Percentiles rank a stretch among this genome's conserved stretches.
Conservation (phyloP, 2,329 filamentous ascomycete species). For the Cladosporium sp. region DNA sequence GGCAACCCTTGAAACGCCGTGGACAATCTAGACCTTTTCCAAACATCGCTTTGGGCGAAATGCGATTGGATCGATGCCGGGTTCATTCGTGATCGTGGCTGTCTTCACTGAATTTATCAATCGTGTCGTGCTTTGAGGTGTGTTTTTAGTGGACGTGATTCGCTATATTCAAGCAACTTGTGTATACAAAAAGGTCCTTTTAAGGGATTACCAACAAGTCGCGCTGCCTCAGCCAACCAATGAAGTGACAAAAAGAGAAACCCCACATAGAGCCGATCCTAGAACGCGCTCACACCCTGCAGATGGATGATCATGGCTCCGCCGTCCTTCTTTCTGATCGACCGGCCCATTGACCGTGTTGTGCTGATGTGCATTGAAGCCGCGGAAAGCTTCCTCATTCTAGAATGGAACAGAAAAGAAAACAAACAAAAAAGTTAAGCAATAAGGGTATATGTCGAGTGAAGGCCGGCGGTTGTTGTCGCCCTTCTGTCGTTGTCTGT, state of each 20-base stretch:
- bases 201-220: background rate
- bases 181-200: background rate
- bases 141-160: background rate
- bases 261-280: background rate
- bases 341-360: background rate
- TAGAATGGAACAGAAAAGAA: constrained; percentile 3
- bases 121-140: too few species aligned
- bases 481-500: background rate
- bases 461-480: background rate
- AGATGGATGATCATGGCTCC: background rate
- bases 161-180: background rate
- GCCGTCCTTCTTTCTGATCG: background rate
- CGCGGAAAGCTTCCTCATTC: constrained; percentile 1
- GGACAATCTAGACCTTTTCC: too few species aligned
- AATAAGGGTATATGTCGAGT: constrained; percentile 20
- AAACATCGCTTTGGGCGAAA: too few species aligned
- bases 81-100: too few species aligned
- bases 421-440: constrained; percentile 1
- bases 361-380: background rate
- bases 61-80: too few species aligned
- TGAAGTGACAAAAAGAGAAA: background rate
- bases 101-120: too few species aligned
- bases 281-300: background rate
- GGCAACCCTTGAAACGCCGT: too few species aligned
- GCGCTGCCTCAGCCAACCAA: background rate